phyloP scores from a whole-genome alignment of 441 rosid genomes.

The Flueggea neowawraea region DNA sequence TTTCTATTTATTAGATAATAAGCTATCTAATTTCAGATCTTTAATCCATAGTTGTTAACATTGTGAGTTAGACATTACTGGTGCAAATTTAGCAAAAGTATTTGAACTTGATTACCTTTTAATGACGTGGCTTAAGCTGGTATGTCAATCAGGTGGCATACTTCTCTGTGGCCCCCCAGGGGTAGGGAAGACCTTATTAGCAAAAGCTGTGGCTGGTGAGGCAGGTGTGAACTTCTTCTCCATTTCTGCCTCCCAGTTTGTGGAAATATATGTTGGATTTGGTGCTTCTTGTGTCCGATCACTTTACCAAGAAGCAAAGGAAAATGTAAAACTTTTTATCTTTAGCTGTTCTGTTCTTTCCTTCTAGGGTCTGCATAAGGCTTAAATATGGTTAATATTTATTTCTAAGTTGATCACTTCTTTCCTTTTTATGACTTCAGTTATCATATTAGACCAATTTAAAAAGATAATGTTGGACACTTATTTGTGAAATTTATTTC shows the following conservation, averaged over 20 bases:
- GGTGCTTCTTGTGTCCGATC: slow-evolving; percentile 97
- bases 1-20: no score
- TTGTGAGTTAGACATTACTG: no score
- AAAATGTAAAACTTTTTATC: slow-evolving; percentile 45
- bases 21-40: no score
- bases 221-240: slow-evolving; percentile 98
- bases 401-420: not conserved
- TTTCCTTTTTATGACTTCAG: not conserved
- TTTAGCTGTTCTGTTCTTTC: slow-evolving; percentile 12
- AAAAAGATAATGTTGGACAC: no score
- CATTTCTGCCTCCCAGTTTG: slow-evolving; percentile 95
- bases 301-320: slow-evolving; percentile 91
- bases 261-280: slow-evolving; percentile 97
- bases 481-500: no score
- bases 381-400: slow-evolving; percentile 2
- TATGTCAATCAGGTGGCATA: slow-evolving; percentile 65
- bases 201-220: slow-evolving; percentile 98
- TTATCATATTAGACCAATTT: not conserved
- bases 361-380: not conserved
- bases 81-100: no score
- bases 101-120: no score
- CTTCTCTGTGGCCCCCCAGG: slow-evolving; percentile 98
- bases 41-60: no score
- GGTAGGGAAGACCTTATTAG: slow-evolving; percentile 88
- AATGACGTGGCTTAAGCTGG: no score